phyloP scores from a whole-genome alignment of 192 early-diverging fungal genomes.

The Linnemannia elongata region DNA sequence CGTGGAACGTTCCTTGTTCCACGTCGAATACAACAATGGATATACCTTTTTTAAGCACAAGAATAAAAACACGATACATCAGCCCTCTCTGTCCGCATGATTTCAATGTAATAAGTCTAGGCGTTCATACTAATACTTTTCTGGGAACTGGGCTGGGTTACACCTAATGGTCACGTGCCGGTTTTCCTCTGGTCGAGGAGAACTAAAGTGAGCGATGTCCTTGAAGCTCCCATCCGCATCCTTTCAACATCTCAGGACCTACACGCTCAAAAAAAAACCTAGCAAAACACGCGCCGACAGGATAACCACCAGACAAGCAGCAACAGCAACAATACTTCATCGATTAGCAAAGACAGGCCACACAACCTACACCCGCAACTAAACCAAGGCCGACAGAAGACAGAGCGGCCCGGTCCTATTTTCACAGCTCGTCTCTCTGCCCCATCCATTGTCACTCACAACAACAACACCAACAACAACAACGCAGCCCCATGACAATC shows the following conservation, averaged over 20 bases:
- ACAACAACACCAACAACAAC: neutral
- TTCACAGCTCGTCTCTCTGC: neutral
- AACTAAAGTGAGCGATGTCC: too few species aligned
- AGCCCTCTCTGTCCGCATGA: neutral
- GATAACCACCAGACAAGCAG: neutral
- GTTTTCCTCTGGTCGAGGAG: too few species aligned
- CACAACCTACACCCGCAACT: too few species aligned
- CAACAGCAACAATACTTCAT: neutral
- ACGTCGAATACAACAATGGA: neutral
- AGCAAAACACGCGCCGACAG: neutral
- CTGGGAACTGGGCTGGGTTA: too few species aligned
- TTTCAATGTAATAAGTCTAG: too few species aligned
- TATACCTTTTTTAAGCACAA: neutral
- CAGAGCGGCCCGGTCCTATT: too few species aligned
- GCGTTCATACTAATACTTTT: too few species aligned
- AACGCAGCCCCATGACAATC: conserved; percentile 32
- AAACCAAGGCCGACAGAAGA: neutral
- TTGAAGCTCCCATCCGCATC: too few species aligned
- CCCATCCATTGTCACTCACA: neutral
- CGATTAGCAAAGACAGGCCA: too few species aligned
- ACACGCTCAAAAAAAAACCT: neutral
- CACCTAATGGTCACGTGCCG: neutral
- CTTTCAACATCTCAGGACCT: neutral
- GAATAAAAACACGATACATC: neutral
- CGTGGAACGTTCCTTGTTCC: neutral